Evolutionary conservation across 495 filamentous ascomycete species (phyloP).

Genomic region (Evernia prunastri): DNA sequence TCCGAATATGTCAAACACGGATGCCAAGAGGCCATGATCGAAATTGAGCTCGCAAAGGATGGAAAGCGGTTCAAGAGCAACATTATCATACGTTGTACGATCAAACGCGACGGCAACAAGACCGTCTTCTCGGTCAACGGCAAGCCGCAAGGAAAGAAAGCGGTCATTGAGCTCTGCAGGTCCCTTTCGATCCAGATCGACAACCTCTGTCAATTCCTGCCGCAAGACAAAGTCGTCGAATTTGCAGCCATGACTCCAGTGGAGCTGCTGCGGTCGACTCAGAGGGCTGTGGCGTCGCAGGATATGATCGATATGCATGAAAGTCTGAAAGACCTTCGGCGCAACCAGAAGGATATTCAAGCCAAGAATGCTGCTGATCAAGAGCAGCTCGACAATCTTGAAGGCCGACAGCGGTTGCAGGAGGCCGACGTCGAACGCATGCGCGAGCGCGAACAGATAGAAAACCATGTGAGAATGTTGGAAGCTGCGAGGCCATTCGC

Average conservation of each 20-base stretch:
- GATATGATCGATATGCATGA: slow-evolving; percentile 77
- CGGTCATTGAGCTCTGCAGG: slow-evolving; percentile 57
- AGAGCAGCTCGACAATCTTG: slow-evolving; percentile 56
- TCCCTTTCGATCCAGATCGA: slow-evolving; percentile 85
- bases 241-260: slow-evolving; percentile 80
- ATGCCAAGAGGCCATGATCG: slow-evolving; percentile 65
- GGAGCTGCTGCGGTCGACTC: slow-evolving; percentile 80
- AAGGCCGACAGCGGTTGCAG: slow-evolving; percentile 68
- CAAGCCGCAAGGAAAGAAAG: slow-evolving; percentile 46
- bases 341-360: slow-evolving; percentile 60
- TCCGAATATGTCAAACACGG: slow-evolving; percentile 94
- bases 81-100: slow-evolving; percentile 64
- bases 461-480: slow-evolving; percentile 58
- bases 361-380: slow-evolving; percentile 50
- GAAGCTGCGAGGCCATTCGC: slow-evolving; percentile 59
- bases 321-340: slow-evolving; percentile 61
- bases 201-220: slow-evolving; percentile 95
- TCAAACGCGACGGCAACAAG: slow-evolving; percentile 75
- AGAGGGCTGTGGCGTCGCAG: slow-evolving; percentile 74
- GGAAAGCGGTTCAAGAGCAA: slow-evolving; percentile 48
- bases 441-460: slow-evolving; percentile 62
- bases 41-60: slow-evolving; percentile 73
- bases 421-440: slow-evolving; percentile 79
- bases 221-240: slow-evolving; percentile 92
- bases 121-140: slow-evolving; percentile 67